A percentile compares a stretch with the other conserved stretches of the same genome.
Evolutionary conservation across 495 filamentous ascomycete genomes (phyloP).

Genomic region (Penicillium atrosanguineum): DNA sequence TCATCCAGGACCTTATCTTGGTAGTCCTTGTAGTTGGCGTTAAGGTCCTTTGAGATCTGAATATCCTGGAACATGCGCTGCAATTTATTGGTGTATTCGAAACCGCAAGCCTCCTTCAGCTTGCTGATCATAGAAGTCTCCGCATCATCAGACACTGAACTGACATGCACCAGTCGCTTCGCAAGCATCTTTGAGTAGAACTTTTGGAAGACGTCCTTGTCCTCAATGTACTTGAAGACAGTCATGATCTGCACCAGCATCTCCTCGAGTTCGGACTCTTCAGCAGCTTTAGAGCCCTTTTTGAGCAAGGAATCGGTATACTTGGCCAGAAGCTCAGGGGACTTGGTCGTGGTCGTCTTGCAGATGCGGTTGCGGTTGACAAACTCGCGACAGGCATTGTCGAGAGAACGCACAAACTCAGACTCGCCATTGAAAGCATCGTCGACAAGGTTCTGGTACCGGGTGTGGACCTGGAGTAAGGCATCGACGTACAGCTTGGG

Average conservation of each 20-base stretch:
- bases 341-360: constrained; percentile 86
- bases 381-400: constrained; percentile 97
- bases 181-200: constrained; percentile 98
- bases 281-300: constrained; percentile 85
- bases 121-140: constrained; percentile 99
- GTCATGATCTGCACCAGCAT: constrained; percentile 97
- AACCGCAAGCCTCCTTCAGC: constrained; percentile 96
- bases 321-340: constrained; percentile 90
- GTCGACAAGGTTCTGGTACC: constrained; percentile 89
- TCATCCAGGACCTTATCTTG: constrained; percentile 60
- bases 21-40: constrained; percentile 76
- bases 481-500: constrained; percentile 97
- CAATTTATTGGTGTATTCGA: constrained; percentile 98
- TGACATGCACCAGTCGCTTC: constrained; percentile 89
- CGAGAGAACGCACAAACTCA: constrained; percentile 93
- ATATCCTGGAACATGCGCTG: constrained; percentile 99
- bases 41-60: constrained; percentile 96
- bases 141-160: constrained; percentile 92
- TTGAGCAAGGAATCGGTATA: constrained; percentile 93
- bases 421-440: constrained; percentile 92
- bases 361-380: constrained; percentile 96
- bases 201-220: constrained; percentile 99
- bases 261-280: constrained; percentile 90
- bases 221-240: constrained; percentile 99
- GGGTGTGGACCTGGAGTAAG: constrained; percentile 86